Conservation (phyloP, 305 asterid genomes). For the Ilex paraguariensis region DNA sequence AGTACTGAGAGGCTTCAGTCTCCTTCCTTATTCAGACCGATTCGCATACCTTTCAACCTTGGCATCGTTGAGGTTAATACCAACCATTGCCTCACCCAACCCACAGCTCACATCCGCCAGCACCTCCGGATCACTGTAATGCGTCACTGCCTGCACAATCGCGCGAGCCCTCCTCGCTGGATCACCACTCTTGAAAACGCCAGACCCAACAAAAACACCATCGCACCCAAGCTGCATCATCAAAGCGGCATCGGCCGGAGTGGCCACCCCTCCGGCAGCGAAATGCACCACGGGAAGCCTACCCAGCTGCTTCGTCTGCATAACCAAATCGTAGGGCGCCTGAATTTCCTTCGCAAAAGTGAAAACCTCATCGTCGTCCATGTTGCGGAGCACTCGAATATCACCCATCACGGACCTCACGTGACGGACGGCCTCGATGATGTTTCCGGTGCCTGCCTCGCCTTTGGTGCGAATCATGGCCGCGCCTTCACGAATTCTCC, state of each 20-base stretch:
- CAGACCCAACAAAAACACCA: constrained; percentile 96
- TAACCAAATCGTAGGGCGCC: constrained; percentile 85
- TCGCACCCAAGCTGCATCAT: constrained; percentile 99
- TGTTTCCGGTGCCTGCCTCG: constrained; percentile 91
- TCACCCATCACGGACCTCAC: constrained; percentile 95
- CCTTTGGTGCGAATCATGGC: constrained; percentile 99
- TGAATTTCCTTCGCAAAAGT: constrained; percentile 78
- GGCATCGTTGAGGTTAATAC: constrained; percentile 70
- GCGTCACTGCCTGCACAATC: constrained; percentile 95
- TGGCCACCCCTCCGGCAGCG: constrained; percentile 99
- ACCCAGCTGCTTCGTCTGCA: constrained; percentile 95
- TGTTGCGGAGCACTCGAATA: constrained; percentile 76
- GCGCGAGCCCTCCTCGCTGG: constrained; percentile 89
- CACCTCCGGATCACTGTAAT: constrained; percentile 81
- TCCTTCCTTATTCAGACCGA: constrained; percentile 52
- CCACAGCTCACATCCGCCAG: constrained; percentile 93
- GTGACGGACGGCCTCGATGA: constrained; percentile 94
- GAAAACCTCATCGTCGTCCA: constrained; percentile 97
- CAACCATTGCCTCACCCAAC: constrained; percentile 95
- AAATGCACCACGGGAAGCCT: constrained; percentile 93
- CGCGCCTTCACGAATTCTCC: constrained; percentile 92
- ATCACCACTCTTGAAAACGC: constrained; percentile 92
- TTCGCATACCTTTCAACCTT: constrained; percentile 96
- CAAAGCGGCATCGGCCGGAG: constrained; percentile 95
- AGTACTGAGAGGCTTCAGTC: no score